Base-by-base conservation (phyloP, 331 rosid species). In the Cydonia oblonga region DNA sequence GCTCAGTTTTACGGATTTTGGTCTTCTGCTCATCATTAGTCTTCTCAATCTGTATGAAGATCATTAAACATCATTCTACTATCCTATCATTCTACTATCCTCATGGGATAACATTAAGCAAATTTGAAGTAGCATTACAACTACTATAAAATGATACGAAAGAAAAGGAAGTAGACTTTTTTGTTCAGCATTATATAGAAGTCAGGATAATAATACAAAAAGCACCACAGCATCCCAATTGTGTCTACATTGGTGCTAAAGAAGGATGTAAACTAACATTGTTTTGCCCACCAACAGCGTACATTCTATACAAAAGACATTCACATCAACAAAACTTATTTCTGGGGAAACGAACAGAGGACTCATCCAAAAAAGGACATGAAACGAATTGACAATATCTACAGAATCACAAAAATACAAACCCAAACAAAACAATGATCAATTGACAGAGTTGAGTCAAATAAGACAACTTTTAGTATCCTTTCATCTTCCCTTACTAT, bases 1-100 rank as follows among this genome's bases (percentile, higher is more conserved):
- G 99, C 68, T 91, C 90, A 6, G 82, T 84, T 69, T 85, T 89
- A 35, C 75, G 88, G 73, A 95, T 87, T 76, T 75, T 85, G 54
- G 46, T 68, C 87, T 83, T 95, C 63, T 95, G 99, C 26, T 87
- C 93, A 72, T 86, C 87, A 29, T 87, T 88, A 77, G 75, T 72
- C 85, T 84, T 91, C 81, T 84, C 89, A 76, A 84, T 79, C 99
- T 95, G 92, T 53, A 70, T 69, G 40, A 65, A 67, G 20, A 80
- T 66, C 73, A 66, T 49, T 67, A 24, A 15, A 58, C 5, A 58
- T 73, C 81, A 61, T 20, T 79, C 78, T 54, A 68, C 69, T 57
- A 83, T 70, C 33, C 56, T 65, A 58, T 73, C 81, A 61, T 20
- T 79, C 78, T 54, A 68, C 69, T 57, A 83, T 70, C 33, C 56